Conservation (phyloP, 169 alveolate genomes). For the Eimeria falciformis region DNA sequence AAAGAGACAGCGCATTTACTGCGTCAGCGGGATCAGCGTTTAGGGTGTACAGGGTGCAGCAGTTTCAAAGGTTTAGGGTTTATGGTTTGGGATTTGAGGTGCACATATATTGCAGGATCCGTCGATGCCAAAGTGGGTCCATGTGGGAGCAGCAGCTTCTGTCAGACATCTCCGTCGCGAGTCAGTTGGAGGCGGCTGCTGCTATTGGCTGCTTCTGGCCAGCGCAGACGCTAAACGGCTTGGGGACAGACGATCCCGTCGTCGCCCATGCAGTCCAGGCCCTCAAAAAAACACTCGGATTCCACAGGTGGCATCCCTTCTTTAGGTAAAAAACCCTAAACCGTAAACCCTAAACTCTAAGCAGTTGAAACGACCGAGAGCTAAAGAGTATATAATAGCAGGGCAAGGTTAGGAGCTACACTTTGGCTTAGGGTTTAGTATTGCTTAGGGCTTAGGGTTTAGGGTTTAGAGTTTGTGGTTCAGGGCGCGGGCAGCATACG, state of each 20-base stretch:
- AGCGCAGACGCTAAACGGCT: neutral
- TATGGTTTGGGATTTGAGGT: neutral
- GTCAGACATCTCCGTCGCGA: constrained; percentile 84
- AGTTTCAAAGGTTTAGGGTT: neutral
- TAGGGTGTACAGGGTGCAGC: too few species aligned
- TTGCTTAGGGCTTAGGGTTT: neutral
- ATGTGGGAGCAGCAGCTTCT: constrained; percentile 93
- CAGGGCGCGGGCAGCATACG: constrained; percentile 66
- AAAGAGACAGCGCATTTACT: too few species aligned
- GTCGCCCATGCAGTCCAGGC: constrained; percentile 48
- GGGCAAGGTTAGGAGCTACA: too few species aligned
- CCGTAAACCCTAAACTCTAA: neutral
- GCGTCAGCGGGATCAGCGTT: neutral
- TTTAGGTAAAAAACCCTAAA: constrained; percentile 30
- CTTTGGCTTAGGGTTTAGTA: neutral
- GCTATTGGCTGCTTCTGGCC: constrained; percentile 74
- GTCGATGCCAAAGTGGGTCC: constrained; percentile 13
- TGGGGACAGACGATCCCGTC: constrained; percentile 28
- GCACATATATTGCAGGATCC: neutral
- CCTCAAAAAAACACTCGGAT: constrained; percentile 55
- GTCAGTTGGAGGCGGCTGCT: constrained; percentile 86
- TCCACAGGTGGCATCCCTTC: constrained; percentile 76
- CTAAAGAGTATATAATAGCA: too few species aligned
- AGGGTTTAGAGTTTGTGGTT: neutral
- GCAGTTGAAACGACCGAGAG: too few species aligned